These are phyloP conservation scores for Talaromyces adpressus DNA, from an alignment of 495 filamentous ascomycete genomes.

Conservation along the genomic window DNA sequence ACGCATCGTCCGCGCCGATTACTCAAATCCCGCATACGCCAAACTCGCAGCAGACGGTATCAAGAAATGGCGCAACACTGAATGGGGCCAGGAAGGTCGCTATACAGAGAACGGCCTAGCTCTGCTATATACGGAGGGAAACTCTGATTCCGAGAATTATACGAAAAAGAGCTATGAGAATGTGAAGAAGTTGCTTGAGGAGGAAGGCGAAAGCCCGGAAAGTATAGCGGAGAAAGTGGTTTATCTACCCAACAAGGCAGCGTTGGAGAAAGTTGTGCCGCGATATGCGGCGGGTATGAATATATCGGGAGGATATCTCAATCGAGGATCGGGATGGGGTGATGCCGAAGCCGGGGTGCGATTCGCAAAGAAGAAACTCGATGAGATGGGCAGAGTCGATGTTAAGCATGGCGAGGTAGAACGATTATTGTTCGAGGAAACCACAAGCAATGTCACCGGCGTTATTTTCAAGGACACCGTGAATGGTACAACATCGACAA, in stretches of 20 bases:
- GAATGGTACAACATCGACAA: conserved; percentile 10
- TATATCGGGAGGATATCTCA: conserved; percentile 71
- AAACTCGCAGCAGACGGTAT: conserved; percentile 61
- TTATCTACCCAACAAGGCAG: conserved; percentile 35
- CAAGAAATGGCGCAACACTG: conserved; percentile 59
- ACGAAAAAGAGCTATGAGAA: conserved; percentile 60
- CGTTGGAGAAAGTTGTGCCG: conserved; percentile 34
- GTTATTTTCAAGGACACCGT: conserved; percentile 47
- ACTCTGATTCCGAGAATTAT: conserved; percentile 52
- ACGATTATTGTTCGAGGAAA: conserved; percentile 39
- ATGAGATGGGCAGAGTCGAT: conserved; percentile 49
- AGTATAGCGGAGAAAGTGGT: conserved; percentile 39
- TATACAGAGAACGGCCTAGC: conserved; percentile 74
- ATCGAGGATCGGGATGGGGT: conserved; percentile 74
- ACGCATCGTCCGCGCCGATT: conserved; percentile 77
- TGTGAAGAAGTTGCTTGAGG: conserved; percentile 27
- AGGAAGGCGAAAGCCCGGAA: conserved; percentile 4
- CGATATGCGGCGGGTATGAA: conserved; percentile 39
- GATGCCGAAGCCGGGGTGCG: conserved; percentile 69
- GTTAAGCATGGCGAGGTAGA: conserved; percentile 59
- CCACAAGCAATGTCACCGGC: conserved; percentile 32
- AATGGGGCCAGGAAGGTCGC: conserved; percentile 54
- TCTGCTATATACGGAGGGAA: conserved; percentile 50
- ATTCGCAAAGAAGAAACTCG: conserved; percentile 58
- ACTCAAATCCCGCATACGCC: conserved; percentile 65